Evolutionary conservation across 306 rosid genomes (phyloP).

Genomic region (Cajanus cajan): DNA sequence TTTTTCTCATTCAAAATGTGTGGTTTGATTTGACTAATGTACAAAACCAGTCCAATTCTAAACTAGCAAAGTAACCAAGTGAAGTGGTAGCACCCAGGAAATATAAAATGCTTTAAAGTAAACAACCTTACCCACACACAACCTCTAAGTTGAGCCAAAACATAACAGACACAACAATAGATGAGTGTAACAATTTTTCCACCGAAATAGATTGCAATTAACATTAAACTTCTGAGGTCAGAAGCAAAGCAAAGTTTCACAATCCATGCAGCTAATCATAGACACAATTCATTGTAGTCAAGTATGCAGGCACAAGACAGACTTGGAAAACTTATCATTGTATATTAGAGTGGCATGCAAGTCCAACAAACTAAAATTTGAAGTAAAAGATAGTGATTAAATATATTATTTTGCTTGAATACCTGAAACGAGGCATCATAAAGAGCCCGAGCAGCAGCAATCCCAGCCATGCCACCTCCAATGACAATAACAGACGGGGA

Average conservation of each 20-base stretch:
- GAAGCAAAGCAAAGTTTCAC: neutral
- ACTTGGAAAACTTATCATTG: neutral
- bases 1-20: neutral
- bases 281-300: neutral
- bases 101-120: conserved; percentile 4
- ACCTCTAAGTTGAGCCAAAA: conserved; percentile 1
- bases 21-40: conserved; percentile 2
- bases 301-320: neutral
- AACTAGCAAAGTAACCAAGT: conserved; percentile 4
- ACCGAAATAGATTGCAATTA: neutral
- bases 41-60: conserved; percentile 2
- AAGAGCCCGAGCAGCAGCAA: conserved; percentile 94
- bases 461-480: conserved; percentile 93
- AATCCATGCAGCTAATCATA: neutral
- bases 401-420: neutral
- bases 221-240: neutral
- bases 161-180: neutral
- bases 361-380: neutral
- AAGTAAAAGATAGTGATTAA: neutral
- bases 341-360: neutral
- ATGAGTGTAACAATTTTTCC: neutral
- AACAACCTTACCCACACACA: neutral
- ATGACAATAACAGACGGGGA: conserved; percentile 93
- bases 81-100: neutral
- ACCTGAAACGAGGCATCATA: conserved; percentile 92